Conservation (phyloP, 1,139 yeast genomes). For the Yamadazyma epiphylla region DNA sequence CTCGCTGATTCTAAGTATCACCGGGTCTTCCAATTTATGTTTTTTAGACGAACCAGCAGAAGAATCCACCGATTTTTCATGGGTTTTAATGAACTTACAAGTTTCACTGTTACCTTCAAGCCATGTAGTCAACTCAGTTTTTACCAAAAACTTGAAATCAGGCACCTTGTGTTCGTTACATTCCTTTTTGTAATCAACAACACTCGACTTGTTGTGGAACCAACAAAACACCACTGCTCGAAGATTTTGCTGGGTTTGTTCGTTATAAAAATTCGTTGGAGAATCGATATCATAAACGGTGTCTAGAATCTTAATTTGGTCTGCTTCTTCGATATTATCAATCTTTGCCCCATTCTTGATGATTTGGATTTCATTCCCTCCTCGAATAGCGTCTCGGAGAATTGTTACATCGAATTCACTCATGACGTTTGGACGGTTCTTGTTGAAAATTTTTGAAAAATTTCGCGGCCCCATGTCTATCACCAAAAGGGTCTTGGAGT, state of each 20-base stretch:
- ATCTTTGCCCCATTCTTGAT: conserved; percentile 16
- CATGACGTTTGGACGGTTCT: too few species aligned
- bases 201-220: conserved; percentile 68
- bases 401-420: conserved; percentile 5
- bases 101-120: conserved; percentile 62
- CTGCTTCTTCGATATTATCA: conserved; percentile 33
- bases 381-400: conserved; percentile 7
- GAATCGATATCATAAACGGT: conserved; percentile 31
- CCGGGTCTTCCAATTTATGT: conserved; percentile 47
- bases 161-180: conserved; percentile 64
- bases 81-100: conserved; percentile 44
- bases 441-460: conserved; percentile 1
- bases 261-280: conserved; percentile 56
- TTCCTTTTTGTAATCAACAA: conserved; percentile 77
- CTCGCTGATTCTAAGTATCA: conserved; percentile 47
- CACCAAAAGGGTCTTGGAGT: conserved; percentile 4
- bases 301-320: conserved; percentile 29
- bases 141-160: conserved; percentile 79
- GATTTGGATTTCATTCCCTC: conserved; percentile 20
- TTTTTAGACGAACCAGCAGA: conserved; percentile 12
- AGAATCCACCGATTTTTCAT: neutral
- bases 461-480: conserved; percentile 3
- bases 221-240: conserved; percentile 76
- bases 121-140: conserved; percentile 83
- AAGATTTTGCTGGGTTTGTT: conserved; percentile 48